These are phyloP conservation scores for Stemphylium vesicarium DNA, from an alignment of 2,329 filamentous ascomycete genomes.

Conservation along the genomic window DNA sequence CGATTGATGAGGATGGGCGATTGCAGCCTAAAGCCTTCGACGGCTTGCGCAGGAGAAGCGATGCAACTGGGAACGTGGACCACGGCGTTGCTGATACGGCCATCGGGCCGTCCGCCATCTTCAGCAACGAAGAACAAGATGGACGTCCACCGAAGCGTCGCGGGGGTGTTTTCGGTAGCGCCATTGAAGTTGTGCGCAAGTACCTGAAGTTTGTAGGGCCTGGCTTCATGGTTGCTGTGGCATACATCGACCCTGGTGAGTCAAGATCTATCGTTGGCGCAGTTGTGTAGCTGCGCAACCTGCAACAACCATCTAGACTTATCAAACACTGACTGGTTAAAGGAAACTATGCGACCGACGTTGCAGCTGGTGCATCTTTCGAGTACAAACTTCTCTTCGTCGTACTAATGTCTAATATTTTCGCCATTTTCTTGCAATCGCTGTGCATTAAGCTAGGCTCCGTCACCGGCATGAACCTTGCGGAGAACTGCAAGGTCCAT, in stretches of 20 bases:
- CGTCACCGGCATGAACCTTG: slow-evolving; percentile 58
- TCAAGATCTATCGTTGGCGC: neutral
- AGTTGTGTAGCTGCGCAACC: too few species aligned
- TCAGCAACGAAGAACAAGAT: neutral
- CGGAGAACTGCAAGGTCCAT: slow-evolving; percentile 57
- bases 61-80: neutral
- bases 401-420: slow-evolving; percentile 71
- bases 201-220: slow-evolving; percentile 68
- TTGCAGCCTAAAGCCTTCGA: neutral
- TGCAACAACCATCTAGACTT: too few species aligned
- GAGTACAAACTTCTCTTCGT: slow-evolving; percentile 71
- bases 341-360: slow-evolving; percentile 71
- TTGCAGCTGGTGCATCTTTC: slow-evolving; percentile 71
- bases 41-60: neutral
- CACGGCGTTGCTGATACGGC: neutral
- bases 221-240: slow-evolving; percentile 66
- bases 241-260: slow-evolving; percentile 57
- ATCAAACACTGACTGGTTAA: too few species aligned
- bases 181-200: slow-evolving; percentile 48
- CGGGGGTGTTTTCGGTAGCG: slow-evolving; percentile 7
- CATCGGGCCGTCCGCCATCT: neutral
- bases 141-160: neutral
- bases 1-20: neutral
- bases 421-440: slow-evolving; percentile 73
- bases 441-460: slow-evolving; percentile 66